These are phyloP conservation scores for Lathyrus tuberosus DNA, from an alignment of 306 rosid species.

Conservation along the genomic window DNA sequence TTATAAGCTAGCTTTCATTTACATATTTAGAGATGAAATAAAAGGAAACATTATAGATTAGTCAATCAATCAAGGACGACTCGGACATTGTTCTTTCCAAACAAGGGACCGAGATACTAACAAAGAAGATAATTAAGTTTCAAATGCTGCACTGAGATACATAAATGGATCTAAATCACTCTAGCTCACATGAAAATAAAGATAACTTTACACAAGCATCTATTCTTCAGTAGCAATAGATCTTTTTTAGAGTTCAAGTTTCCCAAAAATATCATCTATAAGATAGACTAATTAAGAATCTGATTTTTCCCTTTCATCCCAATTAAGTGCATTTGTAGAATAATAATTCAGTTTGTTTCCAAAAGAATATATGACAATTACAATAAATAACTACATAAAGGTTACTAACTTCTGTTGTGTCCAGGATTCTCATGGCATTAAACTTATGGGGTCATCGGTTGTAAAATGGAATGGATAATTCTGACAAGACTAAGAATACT, in stretches of 20 bases:
- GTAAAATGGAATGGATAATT: slow-evolving; percentile 17
- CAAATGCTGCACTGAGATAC: slow-evolving; percentile 18
- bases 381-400: neutral
- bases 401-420: neutral
- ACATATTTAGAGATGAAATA: slow-evolving; percentile 4
- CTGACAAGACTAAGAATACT: slow-evolving; percentile 6
- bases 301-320: slow-evolving; percentile 11
- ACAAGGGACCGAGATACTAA: slow-evolving; percentile 17
- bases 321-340: slow-evolving; percentile 1
- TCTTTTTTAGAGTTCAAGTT: neutral
- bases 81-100: slow-evolving; percentile 10
- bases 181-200: slow-evolving; percentile 17
- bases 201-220: slow-evolving; percentile 9
- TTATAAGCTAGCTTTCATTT: slow-evolving; percentile 3
- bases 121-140: slow-evolving; percentile 17
- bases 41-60: neutral
- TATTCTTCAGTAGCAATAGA: slow-evolving; percentile 3
- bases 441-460: slow-evolving; percentile 14
- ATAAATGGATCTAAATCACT: slow-evolving; percentile 15
- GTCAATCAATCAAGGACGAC: slow-evolving; percentile 15
- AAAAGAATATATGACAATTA: slow-evolving; percentile 22
- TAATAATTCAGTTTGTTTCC: slow-evolving; percentile 2
- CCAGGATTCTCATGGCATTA: slow-evolving; percentile 20
- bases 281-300: slow-evolving; percentile 28
- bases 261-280: slow-evolving; percentile 8